Conservation (phyloP, 2,329 filamentous ascomycete genomes). For the Bipolaris cookei region DNA sequence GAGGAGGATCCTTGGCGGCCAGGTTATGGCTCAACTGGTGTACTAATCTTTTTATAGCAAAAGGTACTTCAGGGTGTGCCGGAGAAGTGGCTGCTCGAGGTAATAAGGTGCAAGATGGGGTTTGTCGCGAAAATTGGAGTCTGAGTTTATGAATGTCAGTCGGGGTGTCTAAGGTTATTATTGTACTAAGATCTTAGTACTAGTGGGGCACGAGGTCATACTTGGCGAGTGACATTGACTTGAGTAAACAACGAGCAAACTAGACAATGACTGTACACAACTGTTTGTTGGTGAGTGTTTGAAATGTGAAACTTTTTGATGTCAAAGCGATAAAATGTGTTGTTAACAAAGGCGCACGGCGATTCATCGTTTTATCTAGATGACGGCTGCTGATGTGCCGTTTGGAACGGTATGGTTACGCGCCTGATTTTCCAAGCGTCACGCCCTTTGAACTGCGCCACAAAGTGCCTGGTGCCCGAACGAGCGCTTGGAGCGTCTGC, state of each 20-base stretch:
- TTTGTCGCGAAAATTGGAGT: conserved; percentile 13
- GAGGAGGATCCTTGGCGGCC: not conserved
- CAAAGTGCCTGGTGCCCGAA: not conserved
- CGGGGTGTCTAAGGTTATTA: conserved; percentile 2
- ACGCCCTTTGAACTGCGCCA: not conserved
- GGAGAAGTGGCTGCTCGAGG: conserved; percentile 20
- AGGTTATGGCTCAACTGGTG: conserved; percentile 1
- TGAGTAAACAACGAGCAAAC: conserved; percentile 8
- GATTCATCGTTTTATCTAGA: conserved; percentile 9
- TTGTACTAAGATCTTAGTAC: conserved; percentile 10
- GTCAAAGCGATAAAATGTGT: not conserved
- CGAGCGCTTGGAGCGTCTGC: not conserved
- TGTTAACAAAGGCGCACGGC: conserved; percentile 5
- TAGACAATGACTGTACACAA: conserved; percentile 7
- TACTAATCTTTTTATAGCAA: conserved; percentile 8
- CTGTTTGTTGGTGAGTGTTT: not conserved
- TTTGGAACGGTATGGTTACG: too few relatives aligned
- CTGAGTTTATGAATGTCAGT: conserved; percentile 15
- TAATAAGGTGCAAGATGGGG: conserved; percentile 14
- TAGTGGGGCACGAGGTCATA: conserved; percentile 17
- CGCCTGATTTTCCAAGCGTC: not conserved
- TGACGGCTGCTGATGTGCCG: not conserved
- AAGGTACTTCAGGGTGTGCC: not conserved
- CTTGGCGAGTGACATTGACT: conserved; percentile 16
- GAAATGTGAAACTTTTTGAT: not conserved